Base-by-base conservation (phyloP, 805 yeast species). In the Millerozyma acaciae region DNA sequence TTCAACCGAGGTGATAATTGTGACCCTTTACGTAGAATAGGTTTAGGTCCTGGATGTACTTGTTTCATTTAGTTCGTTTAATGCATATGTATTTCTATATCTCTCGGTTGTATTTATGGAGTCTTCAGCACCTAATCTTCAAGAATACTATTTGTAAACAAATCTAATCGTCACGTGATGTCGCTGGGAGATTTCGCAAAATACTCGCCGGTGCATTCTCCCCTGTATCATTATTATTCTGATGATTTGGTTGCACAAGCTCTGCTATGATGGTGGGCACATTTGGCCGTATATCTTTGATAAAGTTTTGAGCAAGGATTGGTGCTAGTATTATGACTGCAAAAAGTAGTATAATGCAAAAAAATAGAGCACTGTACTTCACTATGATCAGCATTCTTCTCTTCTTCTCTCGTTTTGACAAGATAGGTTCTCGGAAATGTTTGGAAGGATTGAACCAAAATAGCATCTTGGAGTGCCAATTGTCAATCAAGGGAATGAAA, bases 141-240 rank as follows among this genome's bases (percentile, higher is more conserved):
- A 12, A 20, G 24, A 19, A 14, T 20, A 28, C 5, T 17, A 19
- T 19, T 16, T 21, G 16, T 28, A 19, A 28, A 19, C 14, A 19
- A 26, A 26, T 26, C 17, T 26, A 14, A 8, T 9, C 10, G 15
- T 26, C 29, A 26, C 17, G 29, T 14, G 29, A 6, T 8, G 10
- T 8, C 7, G 14, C 26, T 8, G 26, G 26, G 6, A 23, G 7
- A 10, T 23, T 23, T n/a, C 7, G 7, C 6, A 23, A 10, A n/a
- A 23, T 23, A 8, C 60, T 55, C 1, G 55, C 33, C 1, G 84
- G 81, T 0, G 82, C 83, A 16, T 35, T 32, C 0, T 48, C 61
- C 0, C 86, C 87, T 0, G 87, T 80, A 48, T 81, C 87, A 45
- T 81, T 79, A 42, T 79, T 77, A 28, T 72, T 63, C 47, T 79